Evolutionary conservation across 768 basidiomycete species (phyloP), one percentile per base, ranked within the genome.

Genomic region (Clitopilus passeckerianus): DNA sequence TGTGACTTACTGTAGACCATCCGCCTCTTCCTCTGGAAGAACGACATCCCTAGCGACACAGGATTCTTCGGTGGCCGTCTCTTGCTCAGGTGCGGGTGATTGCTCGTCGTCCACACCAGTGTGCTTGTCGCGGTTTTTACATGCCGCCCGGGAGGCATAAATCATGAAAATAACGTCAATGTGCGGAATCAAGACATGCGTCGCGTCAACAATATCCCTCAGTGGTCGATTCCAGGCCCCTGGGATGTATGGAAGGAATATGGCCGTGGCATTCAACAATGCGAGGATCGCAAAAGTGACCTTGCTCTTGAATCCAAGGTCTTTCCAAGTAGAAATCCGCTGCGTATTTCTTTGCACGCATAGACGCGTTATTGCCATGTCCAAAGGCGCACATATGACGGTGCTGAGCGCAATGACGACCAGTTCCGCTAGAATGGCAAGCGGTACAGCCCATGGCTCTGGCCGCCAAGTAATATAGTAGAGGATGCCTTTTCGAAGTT

Each of bases 401-500:
- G 46, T 50, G n/a, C 18, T 50, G 46, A 50, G 10, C 10, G 22
- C n/a, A 14, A 14, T 5, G n/a, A 41, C 14, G 5, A 9, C 12
- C 37, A 41, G 10, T 14, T 41, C 3, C 5, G 14, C 37, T 5
- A 41, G 5, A 9, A 9, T 12, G 14, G 37, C 37, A 41, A 15
- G n/a, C 3, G 37, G 12, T 3, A 14, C 12, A 15, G 14, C 37
- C 37, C 12, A 41, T n/a, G 37, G 37, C 5, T n/a, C 37, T 5
- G 12, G 12, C 10, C 37, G 2, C 37, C 37, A 41, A 2, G 37
- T 41, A 15, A 41, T 14, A n/a, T 14, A n/a, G 12, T 41, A 14
- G 10, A 41, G 10, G 10, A 50, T n/a, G 16, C 5, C 46, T 4
- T 50, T 18, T 41, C 37, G 46, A 50, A 50, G 59, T 5, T 72